Base-by-base conservation (phyloP, 331 rosid species). In the Telfairia occidentalis region DNA sequence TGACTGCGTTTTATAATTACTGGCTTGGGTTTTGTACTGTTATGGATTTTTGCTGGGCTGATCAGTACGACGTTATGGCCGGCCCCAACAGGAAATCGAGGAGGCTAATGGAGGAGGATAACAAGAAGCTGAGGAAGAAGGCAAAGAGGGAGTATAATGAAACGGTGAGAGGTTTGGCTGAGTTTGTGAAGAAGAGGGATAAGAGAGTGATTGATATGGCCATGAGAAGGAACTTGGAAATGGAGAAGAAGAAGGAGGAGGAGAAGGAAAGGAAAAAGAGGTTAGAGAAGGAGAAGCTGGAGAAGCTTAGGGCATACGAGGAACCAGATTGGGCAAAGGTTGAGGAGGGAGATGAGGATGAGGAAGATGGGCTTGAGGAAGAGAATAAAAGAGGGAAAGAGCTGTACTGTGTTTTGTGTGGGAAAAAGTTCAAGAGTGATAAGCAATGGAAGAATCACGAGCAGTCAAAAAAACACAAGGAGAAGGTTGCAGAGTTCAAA, bases 371-470 rank as follows among this genome's bases (percentile, higher is more conserved):
- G 78, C 80, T 74, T 15, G 83, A 76, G 38, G 90, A 83, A 19
- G 83, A 78, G 73, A 63, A 70, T 48, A 73, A 65, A 79, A 78
- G 77, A 28, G 85, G 65, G 77, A 90, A 87, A 50, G 97, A 92
- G 86, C 83, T 95, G 70, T 95, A 90, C 75, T 95, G 99, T 79
- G 93, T 90, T 70, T 58, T 90, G 63, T 95, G 99, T 84, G 92
- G 97, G 82, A 95, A 95, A 90, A 95, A 89, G 92, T 92, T 95
- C 81, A 95, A 89, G 94, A 95, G 99, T 87, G 99, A 95, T 81
- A 95, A 86, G 88, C 99, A 95, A 54, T 95, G 99, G 99, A 95
- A 95, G 86, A 95, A 95, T 58, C 99, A 95, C 19, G 99, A 95
- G 89, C 99, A 90, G 83, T 92, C 97, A 0, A 92, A 92, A 82